These are phyloP conservation scores for Gymnopilus dilepis DNA, from an alignment of 768 basidiomycete genomes.

Conservation along the genomic window DNA sequence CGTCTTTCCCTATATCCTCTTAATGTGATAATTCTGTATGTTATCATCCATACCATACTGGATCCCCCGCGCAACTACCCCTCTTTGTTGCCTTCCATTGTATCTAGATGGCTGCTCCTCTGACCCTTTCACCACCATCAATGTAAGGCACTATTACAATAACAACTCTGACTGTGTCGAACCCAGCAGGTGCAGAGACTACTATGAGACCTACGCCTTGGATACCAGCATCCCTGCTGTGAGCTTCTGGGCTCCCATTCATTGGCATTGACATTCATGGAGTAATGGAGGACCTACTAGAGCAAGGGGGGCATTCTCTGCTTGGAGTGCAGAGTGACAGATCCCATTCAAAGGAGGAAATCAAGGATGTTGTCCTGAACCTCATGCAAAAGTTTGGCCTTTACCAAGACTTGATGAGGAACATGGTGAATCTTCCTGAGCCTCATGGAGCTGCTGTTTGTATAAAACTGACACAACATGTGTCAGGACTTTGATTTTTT, in stretches of 20 bases:
- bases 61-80: no score
- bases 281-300: conserved; percentile 60
- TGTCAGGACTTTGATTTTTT: no score
- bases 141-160: conserved; percentile 66
- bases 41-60: no score
- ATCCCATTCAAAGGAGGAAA: conserved; percentile 90
- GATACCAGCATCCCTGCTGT: conserved; percentile 67
- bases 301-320: conserved; percentile 86
- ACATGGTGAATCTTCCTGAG: no score
- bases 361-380: conserved; percentile 97
- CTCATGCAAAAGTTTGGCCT: conserved; percentile 99
- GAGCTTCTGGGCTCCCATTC: conserved; percentile 77
- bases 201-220: conserved; percentile 66
- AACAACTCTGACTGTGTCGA: conserved; percentile 77
- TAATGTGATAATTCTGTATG: no score
- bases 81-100: conserved; percentile 58
- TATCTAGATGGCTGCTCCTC: conserved; percentile 64
- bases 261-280: conserved; percentile 74
- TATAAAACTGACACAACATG: no score
- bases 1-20: no score
- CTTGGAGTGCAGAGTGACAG: conserved; percentile 79
- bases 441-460: no score
- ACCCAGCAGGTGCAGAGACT: conserved; percentile 54
- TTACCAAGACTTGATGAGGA: conserved; percentile 92
- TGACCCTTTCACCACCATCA: conserved; percentile 65